A percentile compares a stretch with the other conserved stretches of the same genome.
Conservation (phyloP, 1,139 yeast species). For the Tardiomyces blankii region DNA sequence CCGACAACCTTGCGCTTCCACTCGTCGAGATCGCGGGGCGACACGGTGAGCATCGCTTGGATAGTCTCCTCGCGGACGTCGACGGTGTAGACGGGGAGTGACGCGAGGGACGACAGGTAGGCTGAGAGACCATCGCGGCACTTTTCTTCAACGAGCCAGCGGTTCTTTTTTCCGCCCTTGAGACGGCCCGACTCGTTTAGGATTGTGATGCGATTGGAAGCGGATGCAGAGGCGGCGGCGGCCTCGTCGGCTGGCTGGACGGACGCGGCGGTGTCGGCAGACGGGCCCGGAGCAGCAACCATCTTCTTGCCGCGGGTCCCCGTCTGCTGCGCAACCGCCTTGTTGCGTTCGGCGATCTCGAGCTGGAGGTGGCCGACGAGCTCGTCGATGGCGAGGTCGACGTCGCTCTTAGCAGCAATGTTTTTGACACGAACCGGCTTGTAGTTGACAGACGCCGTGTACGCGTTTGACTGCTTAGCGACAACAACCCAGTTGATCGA, state of each 20-base stretch:
- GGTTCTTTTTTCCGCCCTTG: slow-evolving; percentile 65
- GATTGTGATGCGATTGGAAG: slow-evolving; percentile 12
- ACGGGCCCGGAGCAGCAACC: neutral
- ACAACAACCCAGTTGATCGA: slow-evolving; percentile 68
- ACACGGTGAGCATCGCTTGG: slow-evolving; percentile 69
- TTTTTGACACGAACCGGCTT: slow-evolving; percentile 69
- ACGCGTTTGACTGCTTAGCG: slow-evolving; percentile 47
- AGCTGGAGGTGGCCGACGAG: slow-evolving; percentile 37
- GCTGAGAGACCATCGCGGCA: slow-evolving; percentile 50
- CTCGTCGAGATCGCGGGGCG: slow-evolving; percentile 71
- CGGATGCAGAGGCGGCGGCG: neutral
- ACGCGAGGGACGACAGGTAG: slow-evolving; percentile 42
- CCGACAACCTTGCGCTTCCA: slow-evolving; percentile 79
- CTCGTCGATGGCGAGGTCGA: slow-evolving; percentile 62
- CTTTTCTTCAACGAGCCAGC: slow-evolving; percentile 71
- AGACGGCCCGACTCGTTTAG: slow-evolving; percentile 41
- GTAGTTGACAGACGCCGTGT: slow-evolving; percentile 32
- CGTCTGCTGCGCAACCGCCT: neutral
- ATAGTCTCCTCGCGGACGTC: slow-evolving; percentile 76
- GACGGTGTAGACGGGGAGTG: slow-evolving; percentile 61
- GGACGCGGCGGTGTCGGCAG: neutral
- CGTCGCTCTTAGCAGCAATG: slow-evolving; percentile 46
- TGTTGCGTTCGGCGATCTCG: slow-evolving; percentile 29
- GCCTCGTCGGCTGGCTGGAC: neutral
- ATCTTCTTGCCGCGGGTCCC: neutral